These are phyloP conservation scores for Leccinum variicolor DNA, from an alignment of 768 basidiomycete genomes.

Conservation along the genomic window DNA sequence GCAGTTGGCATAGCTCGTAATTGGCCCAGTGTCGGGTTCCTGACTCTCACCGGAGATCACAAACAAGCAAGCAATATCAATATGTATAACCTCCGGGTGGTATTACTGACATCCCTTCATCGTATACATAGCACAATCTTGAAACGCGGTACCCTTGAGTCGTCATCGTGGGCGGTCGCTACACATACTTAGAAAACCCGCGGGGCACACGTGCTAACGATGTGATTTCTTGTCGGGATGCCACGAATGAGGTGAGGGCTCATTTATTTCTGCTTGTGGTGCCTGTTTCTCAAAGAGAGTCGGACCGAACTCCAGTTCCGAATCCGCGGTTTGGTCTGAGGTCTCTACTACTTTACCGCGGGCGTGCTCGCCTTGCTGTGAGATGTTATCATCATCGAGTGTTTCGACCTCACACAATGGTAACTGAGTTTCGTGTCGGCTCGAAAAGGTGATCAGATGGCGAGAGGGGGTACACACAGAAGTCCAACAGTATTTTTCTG, in stretches of 20 bases:
- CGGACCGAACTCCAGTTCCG: not conserved
- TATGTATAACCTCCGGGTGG: not conserved
- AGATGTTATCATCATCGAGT: not conserved
- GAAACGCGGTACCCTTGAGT: constrained; percentile 33
- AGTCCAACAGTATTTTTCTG: not conserved
- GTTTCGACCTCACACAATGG: not conserved
- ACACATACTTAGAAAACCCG: constrained; percentile 35
- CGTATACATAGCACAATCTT: constrained; percentile 24
- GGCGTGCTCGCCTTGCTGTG: not conserved
- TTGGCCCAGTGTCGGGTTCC: constrained; percentile 10
- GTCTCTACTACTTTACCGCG: not conserved
- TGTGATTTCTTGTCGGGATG: constrained; percentile 32
- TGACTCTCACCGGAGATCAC: constrained; percentile 17
- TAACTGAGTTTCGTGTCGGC: not conserved
- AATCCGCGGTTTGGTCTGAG: not conserved
- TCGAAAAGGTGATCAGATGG: not conserved
- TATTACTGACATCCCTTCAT: not conserved
- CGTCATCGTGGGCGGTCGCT: constrained; percentile 32
- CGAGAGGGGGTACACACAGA: not conserved
- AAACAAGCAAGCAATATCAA: constrained; percentile 17
- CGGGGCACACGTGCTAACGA: constrained; percentile 35
- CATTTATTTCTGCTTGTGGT: not conserved
- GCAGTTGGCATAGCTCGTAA: not conserved
- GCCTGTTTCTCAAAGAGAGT: not conserved
- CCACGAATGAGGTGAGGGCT: constrained; percentile 33